Evolutionary conservation across 192 early-diverging fungal genomes (phyloP), one percentile per base, ranked within the genome.

Genomic region (Phlyctochytrium bullatum): DNA sequence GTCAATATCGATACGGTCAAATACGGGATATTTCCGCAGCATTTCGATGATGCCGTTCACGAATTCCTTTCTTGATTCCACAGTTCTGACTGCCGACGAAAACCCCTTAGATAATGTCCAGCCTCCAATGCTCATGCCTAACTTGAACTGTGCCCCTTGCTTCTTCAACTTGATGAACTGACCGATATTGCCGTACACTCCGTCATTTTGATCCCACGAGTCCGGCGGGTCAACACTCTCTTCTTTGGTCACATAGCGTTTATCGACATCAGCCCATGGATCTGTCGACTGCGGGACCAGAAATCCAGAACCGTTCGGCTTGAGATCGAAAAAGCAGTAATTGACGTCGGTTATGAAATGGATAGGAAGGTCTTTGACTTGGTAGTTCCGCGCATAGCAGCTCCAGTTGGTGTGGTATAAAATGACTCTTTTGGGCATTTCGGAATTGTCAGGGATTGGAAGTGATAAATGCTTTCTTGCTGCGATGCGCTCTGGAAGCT

Each of bases 321-420:
- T 34, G 27, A 84, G 66, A 65, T 84, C 78, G n/a, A 72, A 72
- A 62, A 84, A 84, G 31, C 74, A 68, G 61, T 84, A 84, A 66
- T 81, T 82, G 66, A 84, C 72, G 50, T 84, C 82, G 25, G 69
- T 52, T 27, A 84, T 76, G 61, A 47, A 77, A 32, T 82, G 52
- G 35, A 84, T 81, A 28, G 82, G 79, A 1, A 84, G 20, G 36
- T 84, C 80, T 40, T 79, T 81, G 35, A 84, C 75, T 66, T 82
- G 80, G 64, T 74, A 84, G 35, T 73, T 75, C 2, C 82, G 61
- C 33, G 52, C 82, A 50, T 84, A 84, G 50, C 56, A 64, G 23
- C 77, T 67, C 82, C 82, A 84, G 63, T 75, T 78, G 4, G 82
- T 74, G 65, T 82, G 79, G 59, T 82, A 82, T 2, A 79, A 24